Evolutionary conservation across 108 stramenopile species (phyloP).

Genomic region (Skeletonema costatum): DNA sequence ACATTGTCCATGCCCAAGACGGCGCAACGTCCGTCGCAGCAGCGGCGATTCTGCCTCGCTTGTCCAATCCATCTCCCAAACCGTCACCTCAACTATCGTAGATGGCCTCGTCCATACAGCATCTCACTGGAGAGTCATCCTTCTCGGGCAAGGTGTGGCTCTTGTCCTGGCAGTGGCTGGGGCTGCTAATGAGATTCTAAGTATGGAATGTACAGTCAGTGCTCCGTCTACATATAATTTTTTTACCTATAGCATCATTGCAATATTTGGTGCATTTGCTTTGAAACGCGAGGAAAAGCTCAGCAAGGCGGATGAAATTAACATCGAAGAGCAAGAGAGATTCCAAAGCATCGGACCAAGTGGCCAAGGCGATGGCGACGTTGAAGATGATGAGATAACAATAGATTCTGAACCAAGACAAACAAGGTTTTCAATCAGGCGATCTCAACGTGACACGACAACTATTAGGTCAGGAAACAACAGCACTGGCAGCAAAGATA

Average conservation of each 20-base stretch:
- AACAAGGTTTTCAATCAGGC: constrained; percentile 8
- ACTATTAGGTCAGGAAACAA: neutral
- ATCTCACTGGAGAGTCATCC: constrained; percentile 44
- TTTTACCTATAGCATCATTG: constrained; percentile 49
- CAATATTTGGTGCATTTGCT: constrained; percentile 24
- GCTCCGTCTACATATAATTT: constrained; percentile 65
- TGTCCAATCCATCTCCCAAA: constrained; percentile 20
- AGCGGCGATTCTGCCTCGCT: neutral
- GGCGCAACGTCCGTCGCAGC: neutral
- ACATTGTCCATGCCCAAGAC: neutral
- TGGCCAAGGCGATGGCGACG: neutral
- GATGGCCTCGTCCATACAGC: constrained; percentile 36
- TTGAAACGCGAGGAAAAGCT: constrained; percentile 15
- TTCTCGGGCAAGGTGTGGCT: constrained; percentile 34
- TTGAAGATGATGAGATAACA: constrained; percentile 36
- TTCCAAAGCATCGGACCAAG: neutral
- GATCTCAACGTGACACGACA: neutral
- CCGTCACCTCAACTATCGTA: constrained; percentile 31
- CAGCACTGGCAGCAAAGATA: constrained; percentile 9
- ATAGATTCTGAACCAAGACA: constrained; percentile 14
- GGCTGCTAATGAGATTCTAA: constrained; percentile 28
- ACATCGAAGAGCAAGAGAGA: constrained; percentile 17
- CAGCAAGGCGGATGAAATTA: constrained; percentile 9
- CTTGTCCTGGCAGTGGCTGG: constrained; percentile 35
- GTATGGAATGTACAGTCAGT: constrained; percentile 54